Percentiles rank a stretch among this genome's conserved stretches.
These are phyloP conservation scores for Boletus subcaerulescens DNA, from an alignment of 768 basidiomycete species.

Conservation along the genomic window DNA sequence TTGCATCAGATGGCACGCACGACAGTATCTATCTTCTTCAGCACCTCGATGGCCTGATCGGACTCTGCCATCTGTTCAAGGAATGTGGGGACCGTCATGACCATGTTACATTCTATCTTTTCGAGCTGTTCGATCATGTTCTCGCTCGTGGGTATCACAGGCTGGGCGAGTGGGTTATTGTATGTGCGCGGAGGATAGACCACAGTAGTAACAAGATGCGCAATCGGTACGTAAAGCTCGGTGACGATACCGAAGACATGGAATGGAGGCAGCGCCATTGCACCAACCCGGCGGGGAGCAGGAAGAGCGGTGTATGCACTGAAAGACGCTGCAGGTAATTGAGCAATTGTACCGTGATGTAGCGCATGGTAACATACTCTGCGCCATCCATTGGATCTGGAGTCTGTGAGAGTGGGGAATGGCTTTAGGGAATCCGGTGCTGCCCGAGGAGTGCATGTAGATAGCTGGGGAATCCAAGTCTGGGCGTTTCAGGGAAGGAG, in stretches of 20 bases:
- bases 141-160: conserved; percentile 16
- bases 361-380: conserved; percentile 25
- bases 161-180: background rate
- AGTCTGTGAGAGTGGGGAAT: conserved; percentile 34
- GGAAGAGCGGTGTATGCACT: background rate
- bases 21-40: conserved; percentile 2
- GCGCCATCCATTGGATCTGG: conserved; percentile 33
- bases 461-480: conserved; percentile 10
- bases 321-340: background rate
- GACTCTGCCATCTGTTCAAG: conserved; percentile 15
- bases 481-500: background rate
- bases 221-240: conserved; percentile 33
- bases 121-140: conserved; percentile 15
- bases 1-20: background rate
- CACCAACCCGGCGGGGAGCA: conserved; percentile 14
- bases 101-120: conserved; percentile 1
- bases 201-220: conserved; percentile 21
- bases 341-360: no score
- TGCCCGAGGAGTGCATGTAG: conserved; percentile 31
- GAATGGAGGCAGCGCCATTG: conserved; percentile 38
- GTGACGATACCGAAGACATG: conserved; percentile 35
- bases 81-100: conserved; percentile 20
- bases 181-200: conserved; percentile 32
- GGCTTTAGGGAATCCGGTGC: conserved; percentile 46
- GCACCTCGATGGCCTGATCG: background rate